Evolutionary conservation across 495 filamentous ascomycete genomes (phyloP).

Genomic region (Tuber aestivum): DNA sequence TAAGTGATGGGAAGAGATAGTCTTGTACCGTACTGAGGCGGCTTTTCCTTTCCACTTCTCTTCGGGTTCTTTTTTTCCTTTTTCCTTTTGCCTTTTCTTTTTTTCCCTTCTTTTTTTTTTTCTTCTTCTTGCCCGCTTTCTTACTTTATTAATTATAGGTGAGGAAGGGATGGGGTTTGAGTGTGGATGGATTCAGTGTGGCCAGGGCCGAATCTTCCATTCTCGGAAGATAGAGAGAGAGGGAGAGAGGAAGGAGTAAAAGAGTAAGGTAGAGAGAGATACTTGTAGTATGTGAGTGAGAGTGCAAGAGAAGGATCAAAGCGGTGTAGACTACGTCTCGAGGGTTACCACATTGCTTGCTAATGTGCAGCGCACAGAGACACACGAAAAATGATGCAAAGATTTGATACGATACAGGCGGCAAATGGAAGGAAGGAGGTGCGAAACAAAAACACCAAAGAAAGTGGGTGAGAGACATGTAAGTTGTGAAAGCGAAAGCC

Average conservation of each 20-base stretch:
- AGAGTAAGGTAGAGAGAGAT: slow-evolving; percentile 7
- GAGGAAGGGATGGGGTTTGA: slow-evolving; percentile 4
- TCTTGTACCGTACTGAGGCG: slow-evolving; percentile 27
- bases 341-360: background rate
- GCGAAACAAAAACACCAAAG: slow-evolving; percentile 25
- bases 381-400: slow-evolving; percentile 24
- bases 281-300: background rate
- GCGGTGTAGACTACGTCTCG: slow-evolving; percentile 6
- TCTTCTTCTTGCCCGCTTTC: background rate
- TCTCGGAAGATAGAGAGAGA: background rate
- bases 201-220: slow-evolving; percentile 20
- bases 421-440: slow-evolving; percentile 27
- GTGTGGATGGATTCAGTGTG: slow-evolving; percentile 25
- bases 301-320: slow-evolving; percentile 6
- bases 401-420: slow-evolving; percentile 20
- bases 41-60: slow-evolving; percentile 31
- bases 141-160: slow-evolving; percentile 2
- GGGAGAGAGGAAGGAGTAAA: background rate
- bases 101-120: background rate
- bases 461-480: slow-evolving; percentile 14
- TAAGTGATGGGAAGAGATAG: slow-evolving; percentile 28
- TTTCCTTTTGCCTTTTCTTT: slow-evolving; percentile 7
- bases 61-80: slow-evolving; percentile 30
- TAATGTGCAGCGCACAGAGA: slow-evolving; percentile 9
- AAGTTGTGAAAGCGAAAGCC: background rate